These are phyloP conservation scores for Choiromyces venosus DNA, from an alignment of 495 filamentous ascomycete species.

Conservation along the genomic window DNA sequence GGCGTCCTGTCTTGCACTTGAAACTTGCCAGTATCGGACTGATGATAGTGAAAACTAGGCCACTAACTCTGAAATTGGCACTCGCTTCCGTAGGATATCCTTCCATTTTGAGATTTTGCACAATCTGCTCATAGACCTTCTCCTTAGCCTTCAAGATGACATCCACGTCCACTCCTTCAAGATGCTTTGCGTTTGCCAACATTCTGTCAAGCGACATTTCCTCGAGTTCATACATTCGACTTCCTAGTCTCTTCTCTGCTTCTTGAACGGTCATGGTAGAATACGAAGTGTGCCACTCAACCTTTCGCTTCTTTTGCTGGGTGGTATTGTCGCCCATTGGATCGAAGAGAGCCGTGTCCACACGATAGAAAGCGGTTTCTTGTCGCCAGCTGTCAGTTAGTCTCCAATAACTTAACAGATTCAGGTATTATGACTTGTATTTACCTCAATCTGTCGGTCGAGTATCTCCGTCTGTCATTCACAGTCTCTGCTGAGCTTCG, in stretches of 20 bases:
- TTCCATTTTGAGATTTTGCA: too few relatives aligned
- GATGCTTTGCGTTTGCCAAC: slow-evolving; percentile 5
- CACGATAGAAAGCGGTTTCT: too few relatives aligned
- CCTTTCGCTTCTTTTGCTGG: slow-evolving; percentile 15
- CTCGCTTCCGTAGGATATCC: too few relatives aligned
- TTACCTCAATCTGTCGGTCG: too few relatives aligned
- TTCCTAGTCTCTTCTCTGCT: slow-evolving; percentile 19
- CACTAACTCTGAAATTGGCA: slow-evolving; percentile 5
- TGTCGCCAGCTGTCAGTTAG: too few relatives aligned
- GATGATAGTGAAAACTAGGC: slow-evolving; percentile 4
- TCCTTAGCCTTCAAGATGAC: slow-evolving; percentile 14
- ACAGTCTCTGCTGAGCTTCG: too few relatives aligned
- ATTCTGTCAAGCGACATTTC: slow-evolving; percentile 9
- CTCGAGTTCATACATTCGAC: slow-evolving; percentile 1
- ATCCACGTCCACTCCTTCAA: too few relatives aligned
- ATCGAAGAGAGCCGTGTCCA: too few relatives aligned
- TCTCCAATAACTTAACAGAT: too few relatives aligned
- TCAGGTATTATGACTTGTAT: too few relatives aligned
- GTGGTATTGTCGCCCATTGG: too few relatives aligned
- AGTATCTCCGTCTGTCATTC: too few relatives aligned
- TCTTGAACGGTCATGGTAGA: slow-evolving; percentile 11
- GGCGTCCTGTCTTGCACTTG: slow-evolving; percentile 6
- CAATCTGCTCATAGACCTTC: slow-evolving; percentile 9
- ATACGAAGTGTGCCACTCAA: slow-evolving; percentile 24
- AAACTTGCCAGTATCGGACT: slow-evolving; percentile 9